Conservation (phyloP, 2,329 filamentous ascomycete genomes). For the Neodidymelliopsis sp. region DNA sequence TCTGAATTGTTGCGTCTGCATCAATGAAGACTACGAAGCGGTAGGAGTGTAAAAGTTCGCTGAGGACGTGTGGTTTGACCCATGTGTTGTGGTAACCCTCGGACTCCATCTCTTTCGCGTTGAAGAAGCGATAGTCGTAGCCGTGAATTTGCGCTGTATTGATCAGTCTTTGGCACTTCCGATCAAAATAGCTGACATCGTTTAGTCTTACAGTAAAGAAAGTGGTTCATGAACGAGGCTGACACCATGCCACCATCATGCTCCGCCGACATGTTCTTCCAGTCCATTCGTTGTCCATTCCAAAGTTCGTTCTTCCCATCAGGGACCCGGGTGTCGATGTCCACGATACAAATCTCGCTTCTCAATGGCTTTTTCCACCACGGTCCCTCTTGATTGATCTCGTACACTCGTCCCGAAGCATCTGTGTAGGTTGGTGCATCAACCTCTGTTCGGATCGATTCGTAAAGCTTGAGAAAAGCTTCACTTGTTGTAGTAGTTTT, state of each 20-base stretch:
- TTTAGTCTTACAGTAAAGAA: slow-evolving; percentile 42
- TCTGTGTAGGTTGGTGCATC: slow-evolving; percentile 20
- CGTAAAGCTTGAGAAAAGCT: slow-evolving; percentile 18
- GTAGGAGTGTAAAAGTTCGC: slow-evolving; percentile 51
- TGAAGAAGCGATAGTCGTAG: slow-evolving; percentile 57
- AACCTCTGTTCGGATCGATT: slow-evolving; percentile 21
- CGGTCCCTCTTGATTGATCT: slow-evolving; percentile 24
- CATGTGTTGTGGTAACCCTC: slow-evolving; percentile 51
- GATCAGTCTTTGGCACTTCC: background rate
- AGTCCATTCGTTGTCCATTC: slow-evolving; percentile 31
- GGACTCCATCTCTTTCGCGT: slow-evolving; percentile 40
- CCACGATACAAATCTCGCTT: slow-evolving; percentile 37
- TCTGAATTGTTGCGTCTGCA: slow-evolving; percentile 53
- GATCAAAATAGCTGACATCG: no score
- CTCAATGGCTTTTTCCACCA: slow-evolving; percentile 36
- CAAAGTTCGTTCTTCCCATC: slow-evolving; percentile 31
- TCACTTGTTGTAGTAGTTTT: slow-evolving; percentile 17
- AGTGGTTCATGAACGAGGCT: slow-evolving; percentile 51
- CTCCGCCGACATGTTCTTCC: slow-evolving; percentile 25
- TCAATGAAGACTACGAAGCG: slow-evolving; percentile 57
- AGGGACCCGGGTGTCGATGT: slow-evolving; percentile 41
- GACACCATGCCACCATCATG: slow-evolving; percentile 44
- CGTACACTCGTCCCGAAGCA: slow-evolving; percentile 15
- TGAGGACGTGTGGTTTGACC: slow-evolving; percentile 53
- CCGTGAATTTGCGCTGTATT: slow-evolving; percentile 47